Percentiles rank a stretch among this genome's conserved stretches.
Evolutionary conservation across 2,329 filamentous ascomycete species (phyloP).

Genomic region (Monilinia fructigena): DNA sequence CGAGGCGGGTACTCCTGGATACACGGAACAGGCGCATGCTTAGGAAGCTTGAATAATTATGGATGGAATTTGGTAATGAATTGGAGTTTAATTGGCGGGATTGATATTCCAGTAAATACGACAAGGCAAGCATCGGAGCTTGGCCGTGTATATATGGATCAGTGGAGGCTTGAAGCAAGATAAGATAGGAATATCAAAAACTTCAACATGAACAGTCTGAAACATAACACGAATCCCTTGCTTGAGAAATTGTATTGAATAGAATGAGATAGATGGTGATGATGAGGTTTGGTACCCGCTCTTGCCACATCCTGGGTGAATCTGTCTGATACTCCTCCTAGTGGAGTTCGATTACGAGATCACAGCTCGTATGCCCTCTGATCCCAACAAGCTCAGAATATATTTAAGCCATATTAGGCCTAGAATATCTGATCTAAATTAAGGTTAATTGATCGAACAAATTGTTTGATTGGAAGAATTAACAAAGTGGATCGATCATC

Average conservation of each 20-base stretch:
- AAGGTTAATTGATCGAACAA: too few species aligned
- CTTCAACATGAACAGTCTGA: background rate
- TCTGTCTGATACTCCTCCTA: background rate
- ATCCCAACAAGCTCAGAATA: background rate
- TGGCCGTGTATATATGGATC: slow-evolving; percentile 7
- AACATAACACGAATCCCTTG: background rate
- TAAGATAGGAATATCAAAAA: background rate
- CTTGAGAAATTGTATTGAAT: background rate
- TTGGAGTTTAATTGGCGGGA: slow-evolving; percentile 10
- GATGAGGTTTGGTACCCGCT: background rate
- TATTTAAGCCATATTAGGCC: too few species aligned
- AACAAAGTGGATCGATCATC: too few species aligned
- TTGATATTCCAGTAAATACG: slow-evolving; percentile 7
- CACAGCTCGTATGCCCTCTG: background rate
- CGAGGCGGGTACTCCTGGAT: slow-evolving; percentile 14
- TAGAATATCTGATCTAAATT: too few species aligned
- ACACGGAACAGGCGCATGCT: slow-evolving; percentile 15
- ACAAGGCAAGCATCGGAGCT: background rate
- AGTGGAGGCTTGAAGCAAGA: background rate
- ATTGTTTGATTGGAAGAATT: too few species aligned
- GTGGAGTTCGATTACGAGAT: background rate
- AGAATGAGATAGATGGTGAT: background rate
- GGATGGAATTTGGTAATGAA: slow-evolving; percentile 10
- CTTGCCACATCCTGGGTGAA: background rate
- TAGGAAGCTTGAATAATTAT: slow-evolving; percentile 8